Evolutionary conservation across 1,284 basidiomycete genomes (phyloP), one percentile per base, ranked within the genome.

Genomic region (Coriolopsis trogii): DNA sequence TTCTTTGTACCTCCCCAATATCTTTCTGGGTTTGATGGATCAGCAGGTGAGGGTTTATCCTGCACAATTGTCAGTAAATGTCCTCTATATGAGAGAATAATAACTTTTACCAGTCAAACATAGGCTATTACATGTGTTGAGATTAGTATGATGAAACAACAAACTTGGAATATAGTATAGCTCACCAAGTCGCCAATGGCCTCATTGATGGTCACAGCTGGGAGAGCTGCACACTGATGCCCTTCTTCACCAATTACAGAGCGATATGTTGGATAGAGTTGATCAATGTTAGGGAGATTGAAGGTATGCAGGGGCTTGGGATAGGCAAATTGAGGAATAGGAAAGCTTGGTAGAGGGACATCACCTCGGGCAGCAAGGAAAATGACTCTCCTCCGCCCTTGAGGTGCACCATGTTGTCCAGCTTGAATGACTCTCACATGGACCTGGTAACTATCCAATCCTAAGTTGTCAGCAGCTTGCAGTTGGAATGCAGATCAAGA

Each of bases 121-220:
- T 69, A 29, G 80, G 80, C 84, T 87, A 49, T 18, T 31, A 12
- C 30, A 34, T 16, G n/a, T 4, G 46, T 16, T 23, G 4, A 41
- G 12, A 12, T 41, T 37, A 37, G 23, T 16, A 57, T n/a, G 7
- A 47, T 26, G n/a, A n/a, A n/a, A n/a, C 38, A 43, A 25, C 20
- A 3, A 23, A 18, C 18, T 16, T 20, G 44, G 12, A 16, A 34
- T 26, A 47, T 23, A 37, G 7, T 20, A 21, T 10, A 40, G 71
- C 83, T 47, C 66, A 84, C 86, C 70, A 90, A 62, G 60, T 89
- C 87, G 23, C 73, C 69, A 47, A 86, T 82, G n/a, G 86, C 82
- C 60, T 85, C 81, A 37, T 78, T 63, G 2, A 89, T 75, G 0
- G 81, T 84, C 3, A 86, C 73, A 9, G 78, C 65, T 37, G 66